Percentiles rank a stretch among this genome's conserved stretches.
Conservation (phyloP, 345 rosid species). For the Populus pruinosa region DNA sequence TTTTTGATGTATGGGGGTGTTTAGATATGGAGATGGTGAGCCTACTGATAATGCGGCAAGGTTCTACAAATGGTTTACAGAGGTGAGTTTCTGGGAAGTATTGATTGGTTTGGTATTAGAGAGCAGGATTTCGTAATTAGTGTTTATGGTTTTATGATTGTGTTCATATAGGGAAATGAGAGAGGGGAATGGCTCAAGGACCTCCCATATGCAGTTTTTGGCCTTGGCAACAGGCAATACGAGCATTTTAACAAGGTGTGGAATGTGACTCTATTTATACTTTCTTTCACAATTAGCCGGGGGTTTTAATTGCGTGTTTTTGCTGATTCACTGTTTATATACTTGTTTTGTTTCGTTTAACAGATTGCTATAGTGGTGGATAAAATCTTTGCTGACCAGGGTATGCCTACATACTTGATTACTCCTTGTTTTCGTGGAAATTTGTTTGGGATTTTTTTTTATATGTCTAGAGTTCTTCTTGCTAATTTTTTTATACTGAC, state of each 20-base stretch:
- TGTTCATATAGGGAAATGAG: constrained; percentile 55
- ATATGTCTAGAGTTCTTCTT: too few relatives aligned
- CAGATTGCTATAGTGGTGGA: constrained; percentile 88
- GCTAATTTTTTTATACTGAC: too few relatives aligned
- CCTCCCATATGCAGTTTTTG: constrained; percentile 84
- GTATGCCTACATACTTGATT: constrained; percentile 37
- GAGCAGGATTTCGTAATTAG: constrained; percentile 4
- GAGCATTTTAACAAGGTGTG: constrained; percentile 93
- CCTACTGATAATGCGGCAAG: constrained; percentile 99
- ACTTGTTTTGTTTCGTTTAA: background rate
- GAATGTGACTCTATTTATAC: background rate
- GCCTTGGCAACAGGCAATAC: constrained; percentile 92
- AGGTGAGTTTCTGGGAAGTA: constrained; percentile 46
- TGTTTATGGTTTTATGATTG: constrained; percentile 9
- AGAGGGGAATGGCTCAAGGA: constrained; percentile 67
- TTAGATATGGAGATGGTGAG: constrained; percentile 98
- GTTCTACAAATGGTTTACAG: constrained; percentile 96
- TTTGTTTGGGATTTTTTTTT: background rate
- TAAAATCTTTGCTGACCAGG: constrained; percentile 64
- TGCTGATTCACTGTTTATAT: background rate
- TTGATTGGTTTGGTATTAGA: background rate
- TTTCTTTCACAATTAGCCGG: background rate
- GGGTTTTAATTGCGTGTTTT: background rate
- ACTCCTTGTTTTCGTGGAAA: background rate
- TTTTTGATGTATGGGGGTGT: constrained; percentile 16